Conservation (phyloP, 805 yeast species). For the Spathaspora girioi region DNA sequence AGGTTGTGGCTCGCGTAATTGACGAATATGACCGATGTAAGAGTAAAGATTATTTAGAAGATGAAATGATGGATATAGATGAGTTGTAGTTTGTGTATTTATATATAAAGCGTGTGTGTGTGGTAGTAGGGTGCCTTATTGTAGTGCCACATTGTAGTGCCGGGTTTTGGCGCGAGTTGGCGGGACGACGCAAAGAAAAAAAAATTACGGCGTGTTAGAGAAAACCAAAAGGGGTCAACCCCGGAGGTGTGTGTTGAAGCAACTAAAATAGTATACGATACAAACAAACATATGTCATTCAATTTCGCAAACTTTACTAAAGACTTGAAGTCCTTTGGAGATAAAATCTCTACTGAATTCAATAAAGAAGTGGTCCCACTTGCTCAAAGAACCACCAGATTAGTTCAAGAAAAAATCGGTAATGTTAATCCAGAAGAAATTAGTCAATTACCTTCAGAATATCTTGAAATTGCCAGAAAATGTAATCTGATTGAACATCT, state of each 20-base stretch:
- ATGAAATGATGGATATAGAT: slow-evolving; percentile 19
- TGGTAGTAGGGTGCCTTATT: neutral
- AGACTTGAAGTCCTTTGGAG: slow-evolving; percentile 38
- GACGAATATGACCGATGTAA: slow-evolving; percentile 46
- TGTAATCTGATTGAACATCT: slow-evolving; percentile 40
- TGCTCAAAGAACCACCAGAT: slow-evolving; percentile 76
- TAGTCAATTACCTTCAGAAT: slow-evolving; percentile 76
- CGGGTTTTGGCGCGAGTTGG: neutral
- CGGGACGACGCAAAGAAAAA: neutral
- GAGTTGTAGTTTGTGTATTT: neutral
- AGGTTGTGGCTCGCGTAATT: slow-evolving; percentile 41
- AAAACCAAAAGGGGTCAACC: neutral
- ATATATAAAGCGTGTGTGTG: neutral
- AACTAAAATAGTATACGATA: neutral
- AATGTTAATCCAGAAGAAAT: slow-evolving; percentile 67
- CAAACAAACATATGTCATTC: slow-evolving; percentile 30
- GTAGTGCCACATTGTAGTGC: too few relatives aligned
- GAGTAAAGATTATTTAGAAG: slow-evolving; percentile 43
- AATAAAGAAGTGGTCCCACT: slow-evolving; percentile 54
- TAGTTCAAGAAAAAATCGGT: slow-evolving; percentile 77
- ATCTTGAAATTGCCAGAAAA: slow-evolving; percentile 44
- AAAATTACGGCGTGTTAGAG: neutral
- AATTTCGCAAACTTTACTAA: slow-evolving; percentile 40
- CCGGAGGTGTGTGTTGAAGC: too few relatives aligned
- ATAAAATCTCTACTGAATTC: slow-evolving; percentile 48